Base-by-base conservation (phyloP, 2,329 filamentous ascomycete genomes). In the Ceratocystis alfenasii region DNA sequence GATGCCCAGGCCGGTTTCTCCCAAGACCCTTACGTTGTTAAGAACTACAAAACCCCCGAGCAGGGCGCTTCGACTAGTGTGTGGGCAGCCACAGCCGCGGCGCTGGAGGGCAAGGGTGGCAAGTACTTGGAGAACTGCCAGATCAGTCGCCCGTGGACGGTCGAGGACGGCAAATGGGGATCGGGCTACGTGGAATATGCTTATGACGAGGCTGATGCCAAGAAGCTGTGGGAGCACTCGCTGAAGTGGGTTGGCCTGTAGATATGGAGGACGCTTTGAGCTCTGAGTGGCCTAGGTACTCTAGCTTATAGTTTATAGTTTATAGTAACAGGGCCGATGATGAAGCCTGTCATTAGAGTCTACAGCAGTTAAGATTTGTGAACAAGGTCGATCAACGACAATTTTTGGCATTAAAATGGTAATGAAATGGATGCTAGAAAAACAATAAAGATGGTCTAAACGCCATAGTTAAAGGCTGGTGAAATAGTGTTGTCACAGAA, bases 211-310 rank as follows among this genome's bases (percentile, higher is more conserved):
- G 50, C 63, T 10, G 66, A 67, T 28, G 70, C 69, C 0, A 65
- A 68, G 62, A 65, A 64, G 28, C 59, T 72, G 1, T 71, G 71
- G 71, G 59, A 63, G 64, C 46, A 68, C 28, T 64, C 65, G 22
- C 65, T 69, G 68, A 41, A 68, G 30, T 36, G 69, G 45, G 55
- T 69, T n/a, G 60, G 61, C 5, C n/a, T 59, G 30, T 59, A 36
- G 30, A 25, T 8, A 41, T 4, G 36, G 10, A 41, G 3, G 36
- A 41, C 12, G 36, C 36, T 15, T 12, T 41, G 36, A 12, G 36
- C 36, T 41, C 36, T 41, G 36, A 41, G 10, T 41, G 36, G 4
- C 36, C 36, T 41, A 41, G 36, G 36, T 5, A 12, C 10, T 41
- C 10, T 12, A 41, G 36, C 10, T 41, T 41, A 41, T 3, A 12